Evolutionary conservation across 352 stramenopile genomes (phyloP), one percentile per base, ranked within the genome.

Genomic region (Blastocystis sp.): DNA sequence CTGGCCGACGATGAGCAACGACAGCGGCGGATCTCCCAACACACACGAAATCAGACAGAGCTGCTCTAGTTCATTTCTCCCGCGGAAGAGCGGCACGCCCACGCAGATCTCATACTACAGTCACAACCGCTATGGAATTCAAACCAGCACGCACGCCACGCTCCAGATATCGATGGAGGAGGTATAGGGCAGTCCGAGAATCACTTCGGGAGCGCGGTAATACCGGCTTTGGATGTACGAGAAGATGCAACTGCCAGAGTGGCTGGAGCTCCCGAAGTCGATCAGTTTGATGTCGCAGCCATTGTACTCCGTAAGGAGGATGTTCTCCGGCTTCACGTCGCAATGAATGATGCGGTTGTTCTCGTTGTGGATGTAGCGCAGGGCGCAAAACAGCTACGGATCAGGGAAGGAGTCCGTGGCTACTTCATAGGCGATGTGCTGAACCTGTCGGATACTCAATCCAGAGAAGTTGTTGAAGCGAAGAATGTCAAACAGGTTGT

Each of bases 151-250:
- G 87, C 93, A 96, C 6, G 91, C 94, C 61, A 95, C 90, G 90
- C 92, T 95, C 94, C 94, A 97, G 92, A 96, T 95, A 87, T 97
- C 94, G 81, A 96, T 95, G 3, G 91, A 89, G 59, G 87, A 77
- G 52, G 87, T 90, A 89, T 95, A 96, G 2, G 89, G 70, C 14
- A 94, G 90, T 0, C 94, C 93, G 0, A 97, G 89, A 63, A 97
- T 92, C 6, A 97, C 93, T 80, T 97, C 93, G 0, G 94, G 94
- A n/a, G 92, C 93, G 7, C 94, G 92, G 87, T 97, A 97, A 88
- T 95, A 96, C 0, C 94, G 92, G 11, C 92, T 95, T 79, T 97
- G 94, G 80, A 97, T 95, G 91, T 97, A 97, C 62, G 93, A 94
- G 89, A 93, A 94, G 77, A 95, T 91, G 3, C 91, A 91, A 21